phyloP scores from a whole-genome alignment of 257 asterid species.

The Eustoma russellianum region DNA sequence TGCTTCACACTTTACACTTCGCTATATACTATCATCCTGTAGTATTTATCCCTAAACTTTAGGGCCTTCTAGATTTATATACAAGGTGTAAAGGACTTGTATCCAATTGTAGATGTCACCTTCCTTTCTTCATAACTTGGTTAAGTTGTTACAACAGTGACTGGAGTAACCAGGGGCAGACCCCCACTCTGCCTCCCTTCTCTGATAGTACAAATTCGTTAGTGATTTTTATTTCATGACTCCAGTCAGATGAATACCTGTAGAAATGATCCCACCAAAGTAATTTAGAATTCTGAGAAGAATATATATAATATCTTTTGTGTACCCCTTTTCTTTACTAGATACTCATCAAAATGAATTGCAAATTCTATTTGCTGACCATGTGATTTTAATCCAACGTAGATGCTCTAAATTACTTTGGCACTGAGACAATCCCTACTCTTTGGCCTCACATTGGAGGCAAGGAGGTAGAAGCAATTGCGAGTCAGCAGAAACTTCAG shows the following conservation, averaged over 20 bases:
- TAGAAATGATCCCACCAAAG: too few species aligned
- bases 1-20: neutral
- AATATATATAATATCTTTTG: too few species aligned
- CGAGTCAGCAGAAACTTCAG: constrained; percentile 44
- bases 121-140: neutral
- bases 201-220: too few species aligned
- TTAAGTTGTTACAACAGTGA: neutral
- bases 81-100: neutral
- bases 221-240: too few species aligned
- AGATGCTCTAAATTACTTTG: constrained; percentile 54
- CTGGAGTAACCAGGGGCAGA: too few species aligned
- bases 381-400: constrained; percentile 43
- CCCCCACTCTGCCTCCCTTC: too few species aligned
- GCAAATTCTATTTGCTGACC: constrained; percentile 9
- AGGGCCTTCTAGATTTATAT: neutral
- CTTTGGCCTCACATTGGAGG: constrained; percentile 34
- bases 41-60: neutral
- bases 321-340: too few species aligned
- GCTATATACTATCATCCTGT: too few species aligned
- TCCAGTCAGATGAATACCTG: too few species aligned
- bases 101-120: neutral
- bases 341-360: too few species aligned
- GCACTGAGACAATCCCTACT: constrained; percentile 29
- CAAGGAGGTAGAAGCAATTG: constrained; percentile 39
- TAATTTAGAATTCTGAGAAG: too few species aligned